Evolutionary conservation across 2,329 filamentous ascomycete genomes (phyloP).

Genomic region (Fusarium sp.): DNA sequence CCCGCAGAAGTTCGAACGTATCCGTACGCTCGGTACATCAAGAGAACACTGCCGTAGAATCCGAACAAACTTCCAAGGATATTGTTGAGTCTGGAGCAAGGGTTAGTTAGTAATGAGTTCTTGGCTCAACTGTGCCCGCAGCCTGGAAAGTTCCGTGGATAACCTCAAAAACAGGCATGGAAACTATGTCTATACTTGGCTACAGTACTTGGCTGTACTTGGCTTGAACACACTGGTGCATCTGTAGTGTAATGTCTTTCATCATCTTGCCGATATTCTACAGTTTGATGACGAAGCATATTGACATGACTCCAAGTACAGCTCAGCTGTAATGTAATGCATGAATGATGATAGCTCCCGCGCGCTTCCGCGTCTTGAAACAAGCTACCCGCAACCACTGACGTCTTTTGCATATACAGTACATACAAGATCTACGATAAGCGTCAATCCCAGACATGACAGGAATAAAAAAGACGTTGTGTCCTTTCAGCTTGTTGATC

Average conservation of each 20-base stretch:
- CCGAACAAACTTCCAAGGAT: conserved; percentile 14
- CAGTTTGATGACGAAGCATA: conserved; percentile 25
- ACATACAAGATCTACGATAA: conserved; percentile 25
- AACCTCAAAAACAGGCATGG: conserved; percentile 3
- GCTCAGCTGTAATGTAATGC: neutral
- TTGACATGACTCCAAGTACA: neutral
- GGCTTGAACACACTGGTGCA: conserved; percentile 3
- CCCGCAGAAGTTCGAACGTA: neutral
- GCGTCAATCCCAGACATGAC: conserved; percentile 11
- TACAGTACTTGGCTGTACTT: neutral
- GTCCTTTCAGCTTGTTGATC: conserved; percentile 4
- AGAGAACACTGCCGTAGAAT: neutral
- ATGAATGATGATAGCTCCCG: conserved; percentile 2
- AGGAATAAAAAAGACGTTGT: neutral
- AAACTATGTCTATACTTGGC: neutral
- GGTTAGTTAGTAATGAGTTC: neutral
- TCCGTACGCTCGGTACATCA: conserved; percentile 5
- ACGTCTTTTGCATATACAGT: conserved; percentile 21
- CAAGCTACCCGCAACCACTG: conserved; percentile 25
- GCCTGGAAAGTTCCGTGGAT: conserved; percentile 9
- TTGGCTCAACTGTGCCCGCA: conserved; percentile 2
- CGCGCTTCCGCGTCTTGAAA: conserved; percentile 34
- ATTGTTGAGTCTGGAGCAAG: conserved; percentile 10
- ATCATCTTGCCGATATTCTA: conserved; percentile 6
- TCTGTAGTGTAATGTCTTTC: conserved; percentile 9